Evolutionary conservation across 345 rosid species (phyloP), one percentile per base, ranked within the genome.

Genomic region (Gossypium thurberi): DNA sequence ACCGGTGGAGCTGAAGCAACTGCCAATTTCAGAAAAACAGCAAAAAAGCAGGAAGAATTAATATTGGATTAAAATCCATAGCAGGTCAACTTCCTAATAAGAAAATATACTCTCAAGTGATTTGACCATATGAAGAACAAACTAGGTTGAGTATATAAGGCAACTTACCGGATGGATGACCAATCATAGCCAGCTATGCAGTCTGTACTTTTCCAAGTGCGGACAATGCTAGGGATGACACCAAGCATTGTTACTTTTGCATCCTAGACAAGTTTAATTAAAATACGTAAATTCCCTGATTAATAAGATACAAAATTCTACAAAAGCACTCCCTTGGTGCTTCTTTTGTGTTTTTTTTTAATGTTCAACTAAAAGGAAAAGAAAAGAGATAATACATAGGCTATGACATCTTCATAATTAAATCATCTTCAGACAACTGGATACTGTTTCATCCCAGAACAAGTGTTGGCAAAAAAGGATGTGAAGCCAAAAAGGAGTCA

Each of bases 1-100:
- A 69, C 99, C 99, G n/a, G 90, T 92, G 78, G 99, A 95, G 74
- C 87, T 85, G 82, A 90, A 95, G 82, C 97, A 95, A 79, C 99
- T 92, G 74, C 70, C 70, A 73, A 72, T 75, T 77, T 76, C 72
- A 72, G 44, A 17, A 79, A 52, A 77, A 79, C 57, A 46, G 78
- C 52, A 68, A 74, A 70, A 12, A 57, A 78, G 70, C 56, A 64
- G 50, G 76, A 81, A 78, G 1, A 75, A 56, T 80, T 56, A 82
- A 62, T 51, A 46, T 15, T 11, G 2, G 47, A 15, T 56, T n/a
- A 2, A 70, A 66, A 69, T 47, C 70, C 68, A 50, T 47, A 51
- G 51, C 42, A 74, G 21, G 57, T 4, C 4, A 56, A 15, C 51
- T 56, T 40, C 37, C 33, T 40, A 25, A 26, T 58, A 50, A 7